Evolutionary conservation across 1,284 basidiomycete species (phyloP), one percentile per base, ranked within the genome.

Genomic region (Hymenochaete sp.): DNA sequence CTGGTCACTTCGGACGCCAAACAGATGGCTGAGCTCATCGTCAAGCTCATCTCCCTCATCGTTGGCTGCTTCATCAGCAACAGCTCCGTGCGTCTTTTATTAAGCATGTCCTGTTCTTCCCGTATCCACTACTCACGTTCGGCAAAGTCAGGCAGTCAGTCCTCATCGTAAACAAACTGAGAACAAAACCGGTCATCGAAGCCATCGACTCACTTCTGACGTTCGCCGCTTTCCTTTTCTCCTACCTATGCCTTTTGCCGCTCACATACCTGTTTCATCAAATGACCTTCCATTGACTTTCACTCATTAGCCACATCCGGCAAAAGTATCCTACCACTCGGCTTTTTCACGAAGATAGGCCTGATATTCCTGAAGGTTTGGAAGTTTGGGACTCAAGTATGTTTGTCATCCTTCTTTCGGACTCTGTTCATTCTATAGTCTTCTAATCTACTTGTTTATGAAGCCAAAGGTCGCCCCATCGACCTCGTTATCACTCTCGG

Each of bases 401-500:
- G 58, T 56, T 48, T 40, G 4, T 39, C 9, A 13, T 31, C 26
- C 9, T 16, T 11, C 25, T 19, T 27, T 43, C 14, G 10, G 9
- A 10, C 10, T 31, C 14, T 9, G 10, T 31, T 31, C 14, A 14
- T 14, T 10, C 10, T 10, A 31, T 9, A 10, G 14, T 31, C 9
- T 31, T 14, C 9, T 31, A 31, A 31, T 14, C 14, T 14, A 31
- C 14, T 10, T 31, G 14, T 10, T 31, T 10, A 31, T 31, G 28
- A 10, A 24, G n/a, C 14, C 25, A 22, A 24, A 13, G 31, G 19
- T 3, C 67, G 77, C 51, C 71, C 70, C 45, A 83, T 92, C 48
- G 89, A 95, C 60, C 71, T 98, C 6, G 83, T 96, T 11, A 77
- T 98, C 25, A 96, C 93, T 0, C 65, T 98, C 1, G 93, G 93